Base-by-base conservation (phyloP, 352 stramenopile species). In the Phytophthora sp. region DNA sequence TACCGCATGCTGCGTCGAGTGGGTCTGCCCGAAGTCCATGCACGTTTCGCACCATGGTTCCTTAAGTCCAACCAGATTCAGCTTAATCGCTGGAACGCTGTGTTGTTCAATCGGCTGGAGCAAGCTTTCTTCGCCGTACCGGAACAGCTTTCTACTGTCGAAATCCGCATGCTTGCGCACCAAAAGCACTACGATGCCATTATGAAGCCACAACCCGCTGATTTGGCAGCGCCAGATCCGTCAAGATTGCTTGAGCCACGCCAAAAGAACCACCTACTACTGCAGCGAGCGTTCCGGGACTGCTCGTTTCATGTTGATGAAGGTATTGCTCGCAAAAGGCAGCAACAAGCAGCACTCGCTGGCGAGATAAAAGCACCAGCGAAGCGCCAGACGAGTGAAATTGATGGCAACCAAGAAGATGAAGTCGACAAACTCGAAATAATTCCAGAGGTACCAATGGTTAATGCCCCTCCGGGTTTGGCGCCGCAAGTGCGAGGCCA, bases 31-130 rank as follows among this genome's bases (percentile, higher is more conserved):
- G 79, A 89, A 54, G 66, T 90, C 10, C 83, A 92, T 74, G 81
- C 83, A 35, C 83, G 79, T 15, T 92, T 88, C 39, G 83, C 81
- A 24, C 83, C 83, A 27, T 92, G 81, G 83, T 92, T 92, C 51
- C 69, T 91, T 57, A 91, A 92, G 66, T 88, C 83, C 10, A 74
- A 89, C 35, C 76, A 89, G 53, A 76, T 92, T 59, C 57, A 76
- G 39, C 67, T 92, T n/a, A 87, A 77, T 26, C 80, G 82, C 12
- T 89, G 80, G 76, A 90, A 81, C 49, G 65, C 81, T 21, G 66
- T 87, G 60, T 70, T 92, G 8, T 92, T 92, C 52, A 73, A 75
- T 17, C 64, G 78, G 2, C 75, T 92, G 20, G 83, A 92, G 50
- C 71, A 78, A 9, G 79, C 83, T 10, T 92, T 89, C 63, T 84